phyloP scores from a whole-genome alignment of 495 filamentous ascomycete species.

The Podospora fimiseda region DNA sequence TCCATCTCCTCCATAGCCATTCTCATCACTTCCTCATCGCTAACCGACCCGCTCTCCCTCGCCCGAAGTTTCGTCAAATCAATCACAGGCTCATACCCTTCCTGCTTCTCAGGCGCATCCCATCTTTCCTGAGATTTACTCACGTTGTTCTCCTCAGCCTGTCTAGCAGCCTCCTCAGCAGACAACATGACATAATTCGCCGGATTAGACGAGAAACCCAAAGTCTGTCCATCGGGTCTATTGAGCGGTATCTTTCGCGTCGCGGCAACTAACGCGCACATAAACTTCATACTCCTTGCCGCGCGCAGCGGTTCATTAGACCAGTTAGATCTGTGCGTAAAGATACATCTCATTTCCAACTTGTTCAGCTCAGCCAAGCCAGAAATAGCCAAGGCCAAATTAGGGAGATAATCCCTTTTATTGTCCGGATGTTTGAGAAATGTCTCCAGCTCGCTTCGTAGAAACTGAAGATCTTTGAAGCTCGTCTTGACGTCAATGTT shows the following conservation, averaged over 20 bases:
- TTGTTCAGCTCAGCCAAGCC: conserved; percentile 67
- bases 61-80: conserved; percentile 8
- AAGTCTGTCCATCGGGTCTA: conserved; percentile 51
- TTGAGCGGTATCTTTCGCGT: conserved; percentile 65
- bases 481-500: conserved; percentile 61
- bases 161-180: conserved; percentile 45
- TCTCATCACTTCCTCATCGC: conserved; percentile 7
- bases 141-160: conserved; percentile 33
- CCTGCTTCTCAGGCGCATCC: neutral
- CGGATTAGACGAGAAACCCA: conserved; percentile 48
- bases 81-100: neutral
- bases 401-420: conserved; percentile 64
- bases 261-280: conserved; percentile 69
- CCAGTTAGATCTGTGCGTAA: conserved; percentile 59
- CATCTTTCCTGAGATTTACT: conserved; percentile 5
- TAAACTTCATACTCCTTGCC: conserved; percentile 68
- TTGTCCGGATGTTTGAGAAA: conserved; percentile 61
- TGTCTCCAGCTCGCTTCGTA: conserved; percentile 57
- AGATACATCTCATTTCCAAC: conserved; percentile 59
- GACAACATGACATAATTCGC: conserved; percentile 45
- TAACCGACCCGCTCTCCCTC: neutral
- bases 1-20: conserved; percentile 7
- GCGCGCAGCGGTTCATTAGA: conserved; percentile 66
- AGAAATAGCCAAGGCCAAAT: conserved; percentile 57
- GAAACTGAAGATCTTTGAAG: conserved; percentile 61